Conservation (phyloP, 305 asterid genomes). For the Nicotiana rustica region DNA sequence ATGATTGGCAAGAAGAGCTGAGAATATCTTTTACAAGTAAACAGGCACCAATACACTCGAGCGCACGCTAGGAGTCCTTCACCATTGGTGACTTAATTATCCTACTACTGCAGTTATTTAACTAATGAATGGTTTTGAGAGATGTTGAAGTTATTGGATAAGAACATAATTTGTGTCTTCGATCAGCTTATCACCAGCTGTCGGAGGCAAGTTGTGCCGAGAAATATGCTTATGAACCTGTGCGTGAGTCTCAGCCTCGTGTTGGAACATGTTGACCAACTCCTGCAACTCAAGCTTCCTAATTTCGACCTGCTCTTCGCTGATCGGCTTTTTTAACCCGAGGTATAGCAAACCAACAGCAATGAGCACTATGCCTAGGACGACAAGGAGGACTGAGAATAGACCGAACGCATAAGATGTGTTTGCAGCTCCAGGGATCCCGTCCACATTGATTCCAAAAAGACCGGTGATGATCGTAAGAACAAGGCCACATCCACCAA, state of each 20-base stretch:
- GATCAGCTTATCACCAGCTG: constrained; percentile 70
- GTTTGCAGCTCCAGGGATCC: constrained; percentile 77
- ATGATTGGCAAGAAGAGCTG: neutral
- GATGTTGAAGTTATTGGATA: constrained; percentile 32
- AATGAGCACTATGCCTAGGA: constrained; percentile 65
- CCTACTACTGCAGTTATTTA: neutral
- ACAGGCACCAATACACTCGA: neutral
- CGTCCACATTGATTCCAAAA: constrained; percentile 95
- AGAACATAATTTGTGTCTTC: constrained; percentile 69
- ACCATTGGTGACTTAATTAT: neutral
- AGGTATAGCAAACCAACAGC: constrained; percentile 78
- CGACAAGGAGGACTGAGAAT: constrained; percentile 72
- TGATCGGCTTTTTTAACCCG: constrained; percentile 76
- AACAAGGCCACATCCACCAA: constrained; percentile 93
- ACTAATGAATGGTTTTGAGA: neutral
- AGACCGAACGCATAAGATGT: constrained; percentile 89
- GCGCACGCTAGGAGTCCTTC: neutral
- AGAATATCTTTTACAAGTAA: constrained; percentile 11
- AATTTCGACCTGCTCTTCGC: constrained; percentile 75
- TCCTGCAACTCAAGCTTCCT: constrained; percentile 82
- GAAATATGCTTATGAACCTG: constrained; percentile 74
- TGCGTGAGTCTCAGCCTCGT: constrained; percentile 93
- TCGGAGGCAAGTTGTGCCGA: constrained; percentile 79
- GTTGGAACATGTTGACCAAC: constrained; percentile 86
- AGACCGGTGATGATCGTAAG: constrained; percentile 84